Evolutionary conservation across 169 alveolate species (phyloP).

Genomic region (Eimeria acervulina): DNA sequence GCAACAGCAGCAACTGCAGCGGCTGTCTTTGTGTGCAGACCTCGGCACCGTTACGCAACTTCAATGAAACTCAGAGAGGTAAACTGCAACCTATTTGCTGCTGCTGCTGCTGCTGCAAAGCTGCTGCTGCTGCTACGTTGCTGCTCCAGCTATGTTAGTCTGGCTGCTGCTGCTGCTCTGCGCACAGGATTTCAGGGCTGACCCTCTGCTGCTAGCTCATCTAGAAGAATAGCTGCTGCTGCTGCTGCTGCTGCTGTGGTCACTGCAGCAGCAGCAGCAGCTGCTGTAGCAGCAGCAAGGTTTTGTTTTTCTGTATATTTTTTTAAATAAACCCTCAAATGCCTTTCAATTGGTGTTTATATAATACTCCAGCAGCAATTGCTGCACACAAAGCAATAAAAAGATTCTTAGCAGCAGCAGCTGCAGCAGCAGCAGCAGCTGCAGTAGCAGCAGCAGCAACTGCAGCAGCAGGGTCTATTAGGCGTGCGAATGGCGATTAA

Average conservation of each 20-base stretch:
- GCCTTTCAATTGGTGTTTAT: too few species aligned
- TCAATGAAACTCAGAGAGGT: slow-evolving; percentile 30
- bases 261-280: too few species aligned
- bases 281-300: too few species aligned
- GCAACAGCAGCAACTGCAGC: slow-evolving; percentile 9
- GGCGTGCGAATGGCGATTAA: background rate
- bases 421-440: background rate
- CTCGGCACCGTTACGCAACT: background rate
- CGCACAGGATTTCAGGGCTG: slow-evolving; percentile 18
- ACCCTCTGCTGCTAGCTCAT: slow-evolving; percentile 40
- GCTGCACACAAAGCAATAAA: background rate
- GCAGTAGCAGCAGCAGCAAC: background rate
- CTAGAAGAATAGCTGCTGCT: background rate
- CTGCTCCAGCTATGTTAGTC: background rate
- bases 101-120: too few species aligned
- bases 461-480: background rate
- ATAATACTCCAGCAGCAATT: background rate
- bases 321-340: too few species aligned
- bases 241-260: too few species aligned
- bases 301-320: too few species aligned
- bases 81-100: background rate
- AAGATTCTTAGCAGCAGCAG: background rate
- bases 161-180: slow-evolving; percentile 15
- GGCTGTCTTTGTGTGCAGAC: background rate
- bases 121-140: slow-evolving; percentile 6